phyloP scores from a whole-genome alignment of 2,329 filamentous ascomycete genomes.

The Albifimbria verrucaria region DNA sequence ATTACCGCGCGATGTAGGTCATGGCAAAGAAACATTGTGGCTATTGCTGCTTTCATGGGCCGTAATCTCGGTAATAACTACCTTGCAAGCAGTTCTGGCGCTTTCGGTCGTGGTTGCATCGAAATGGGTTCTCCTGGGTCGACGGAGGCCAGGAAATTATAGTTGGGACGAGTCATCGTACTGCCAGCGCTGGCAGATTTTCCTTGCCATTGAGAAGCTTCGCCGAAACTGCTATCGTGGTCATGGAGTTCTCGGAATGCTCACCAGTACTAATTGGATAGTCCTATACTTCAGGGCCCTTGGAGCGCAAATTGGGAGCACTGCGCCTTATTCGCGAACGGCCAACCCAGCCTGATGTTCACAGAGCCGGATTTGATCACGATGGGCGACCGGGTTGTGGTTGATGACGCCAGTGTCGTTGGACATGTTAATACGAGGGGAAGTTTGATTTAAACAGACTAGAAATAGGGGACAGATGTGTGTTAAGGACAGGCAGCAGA shows the following conservation, averaged over 20 bases:
- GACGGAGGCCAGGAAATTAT: slow-evolving; percentile 48
- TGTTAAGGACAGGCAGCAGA: slow-evolving; percentile 48
- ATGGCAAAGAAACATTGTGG: slow-evolving; percentile 5
- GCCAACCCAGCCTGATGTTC: slow-evolving; percentile 48
- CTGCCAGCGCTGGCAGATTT: slow-evolving; percentile 57
- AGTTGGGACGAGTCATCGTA: slow-evolving; percentile 56
- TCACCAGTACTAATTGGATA: slow-evolving; percentile 51
- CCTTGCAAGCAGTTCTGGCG: slow-evolving; percentile 39
- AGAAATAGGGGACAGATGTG: slow-evolving; percentile 47
- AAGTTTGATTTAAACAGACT: slow-evolving; percentile 53
- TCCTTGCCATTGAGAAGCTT: slow-evolving; percentile 48
- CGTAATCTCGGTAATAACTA: slow-evolving; percentile 39
- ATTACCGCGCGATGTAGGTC: slow-evolving; percentile 13
- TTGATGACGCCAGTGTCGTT: slow-evolving; percentile 55
- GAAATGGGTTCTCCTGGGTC: slow-evolving; percentile 52
- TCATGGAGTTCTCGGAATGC: slow-evolving; percentile 47
- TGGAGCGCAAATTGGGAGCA: slow-evolving; percentile 51
- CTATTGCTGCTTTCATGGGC: slow-evolving; percentile 32
- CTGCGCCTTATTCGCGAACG: slow-evolving; percentile 53
- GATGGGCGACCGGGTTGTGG: slow-evolving; percentile 48
- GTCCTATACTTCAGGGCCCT: slow-evolving; percentile 51
- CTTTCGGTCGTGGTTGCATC: slow-evolving; percentile 38
- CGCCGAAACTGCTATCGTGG: slow-evolving; percentile 47
- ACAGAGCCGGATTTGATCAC: slow-evolving; percentile 56
- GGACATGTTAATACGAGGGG: slow-evolving; percentile 55